Percentiles rank a stretch among this genome's conserved stretches.
Evolutionary conservation across 2,329 filamentous ascomycete genomes (phyloP).

Genomic region (Penicillium brasilianum): DNA sequence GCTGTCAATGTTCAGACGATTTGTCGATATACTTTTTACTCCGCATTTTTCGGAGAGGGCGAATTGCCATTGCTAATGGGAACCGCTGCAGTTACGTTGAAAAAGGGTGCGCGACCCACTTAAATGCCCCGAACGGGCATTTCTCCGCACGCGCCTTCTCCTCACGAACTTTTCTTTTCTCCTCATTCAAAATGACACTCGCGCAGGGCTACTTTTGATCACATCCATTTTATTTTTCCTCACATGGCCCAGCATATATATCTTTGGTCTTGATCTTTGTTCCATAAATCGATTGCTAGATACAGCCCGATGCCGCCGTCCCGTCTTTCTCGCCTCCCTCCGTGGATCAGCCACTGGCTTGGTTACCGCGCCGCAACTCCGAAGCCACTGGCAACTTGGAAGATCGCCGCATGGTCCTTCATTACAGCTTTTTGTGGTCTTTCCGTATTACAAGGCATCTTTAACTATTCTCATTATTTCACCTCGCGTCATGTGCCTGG

Average conservation of each 20-base stretch:
- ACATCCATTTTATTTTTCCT: slow-evolving; percentile 4
- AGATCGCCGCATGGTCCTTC: slow-evolving; percentile 35
- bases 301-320: slow-evolving; percentile 20
- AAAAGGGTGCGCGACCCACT: slow-evolving; percentile 3
- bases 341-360: slow-evolving; percentile 36
- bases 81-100: neutral
- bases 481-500: slow-evolving; percentile 32
- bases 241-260: neutral
- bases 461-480: slow-evolving; percentile 37
- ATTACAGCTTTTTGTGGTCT: slow-evolving; percentile 35
- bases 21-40: neutral
- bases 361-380: slow-evolving; percentile 33
- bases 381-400: slow-evolving; percentile 31
- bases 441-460: slow-evolving; percentile 32
- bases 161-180: slow-evolving; percentile 20
- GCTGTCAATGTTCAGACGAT: neutral
- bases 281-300: neutral
- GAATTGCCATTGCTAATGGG: neutral
- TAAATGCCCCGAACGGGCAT: neutral
- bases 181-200: slow-evolving; percentile 18
- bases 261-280: neutral
- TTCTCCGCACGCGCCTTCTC: slow-evolving; percentile 18
- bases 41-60: slow-evolving; percentile 1
- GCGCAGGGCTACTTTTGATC: slow-evolving; percentile 11
- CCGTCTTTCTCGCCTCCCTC: slow-evolving; percentile 32